Evolutionary conservation across 148 eudicot species (phyloP).

Genomic region (Suaeda aralocaspica): DNA sequence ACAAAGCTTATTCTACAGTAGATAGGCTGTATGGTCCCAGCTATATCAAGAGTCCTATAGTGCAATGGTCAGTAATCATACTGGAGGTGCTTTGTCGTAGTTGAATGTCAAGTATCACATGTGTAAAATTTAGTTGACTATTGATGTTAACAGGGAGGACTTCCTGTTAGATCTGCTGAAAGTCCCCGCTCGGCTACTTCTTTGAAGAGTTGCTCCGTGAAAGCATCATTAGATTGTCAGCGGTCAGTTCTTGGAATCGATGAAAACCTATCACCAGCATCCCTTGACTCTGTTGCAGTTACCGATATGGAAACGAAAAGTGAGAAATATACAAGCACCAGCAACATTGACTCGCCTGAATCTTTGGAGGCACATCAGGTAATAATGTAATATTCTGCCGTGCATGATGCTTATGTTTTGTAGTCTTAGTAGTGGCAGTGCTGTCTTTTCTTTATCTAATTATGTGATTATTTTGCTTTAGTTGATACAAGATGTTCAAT

Average conservation of each 20-base stretch:
- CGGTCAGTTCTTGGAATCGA: slow-evolving; percentile 44
- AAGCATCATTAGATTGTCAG: slow-evolving; percentile 51
- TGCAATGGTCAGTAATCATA: neutral
- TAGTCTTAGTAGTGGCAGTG: neutral
- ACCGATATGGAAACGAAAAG: slow-evolving; percentile 47
- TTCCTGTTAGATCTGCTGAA: slow-evolving; percentile 52
- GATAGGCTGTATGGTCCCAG: neutral
- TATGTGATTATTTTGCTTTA: slow-evolving; percentile 29
- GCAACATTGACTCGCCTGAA: slow-evolving; percentile 52
- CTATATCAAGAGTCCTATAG: neutral
- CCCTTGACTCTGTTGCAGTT: slow-evolving; percentile 65
- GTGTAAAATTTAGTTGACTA: slow-evolving; percentile 14
- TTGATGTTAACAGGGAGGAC: slow-evolving; percentile 40
- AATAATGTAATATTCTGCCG: neutral
- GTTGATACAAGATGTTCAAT: slow-evolving; percentile 58
- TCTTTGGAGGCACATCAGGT: slow-evolving; percentile 64
- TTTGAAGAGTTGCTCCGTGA: slow-evolving; percentile 46
- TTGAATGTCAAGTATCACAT: neutral
- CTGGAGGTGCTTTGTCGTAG: neutral
- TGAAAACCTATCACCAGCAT: slow-evolving; percentile 65
- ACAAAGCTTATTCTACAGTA: neutral
- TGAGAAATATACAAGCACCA: slow-evolving; percentile 48
- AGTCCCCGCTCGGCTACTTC: slow-evolving; percentile 53
- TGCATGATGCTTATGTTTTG: neutral
- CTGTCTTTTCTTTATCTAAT: neutral